A percentile compares a stretch with the other conserved stretches of the same genome.
These are phyloP conservation scores for Camelina neglecta DNA, from an alignment of 345 rosid species.

Conservation along the genomic window DNA sequence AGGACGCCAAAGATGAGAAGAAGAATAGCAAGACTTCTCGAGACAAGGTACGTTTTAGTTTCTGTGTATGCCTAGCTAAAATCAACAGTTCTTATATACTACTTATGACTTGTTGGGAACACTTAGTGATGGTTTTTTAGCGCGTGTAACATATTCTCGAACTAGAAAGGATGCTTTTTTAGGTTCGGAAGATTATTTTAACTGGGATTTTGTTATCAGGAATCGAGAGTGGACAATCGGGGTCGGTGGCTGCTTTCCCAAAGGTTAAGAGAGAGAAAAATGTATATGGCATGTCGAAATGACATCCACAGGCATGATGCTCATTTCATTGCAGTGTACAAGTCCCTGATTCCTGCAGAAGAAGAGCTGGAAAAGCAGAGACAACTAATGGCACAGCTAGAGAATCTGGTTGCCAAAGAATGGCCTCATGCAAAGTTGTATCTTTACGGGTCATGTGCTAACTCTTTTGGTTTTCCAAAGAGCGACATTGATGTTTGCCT, in stretches of 20 bases:
- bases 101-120: conserved; percentile 5
- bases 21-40: conserved; percentile 45
- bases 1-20: conserved; percentile 52
- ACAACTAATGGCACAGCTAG: conserved; percentile 66
- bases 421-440: conserved; percentile 89
- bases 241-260: conserved; percentile 72
- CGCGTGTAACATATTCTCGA: background rate
- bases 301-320: conserved; percentile 66
- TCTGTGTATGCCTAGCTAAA: background rate
- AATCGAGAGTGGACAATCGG: conserved; percentile 75
- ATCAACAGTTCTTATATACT: background rate
- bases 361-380: conserved; percentile 88
- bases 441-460: conserved; percentile 96
- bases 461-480: conserved; percentile 87
- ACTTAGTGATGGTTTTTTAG: background rate
- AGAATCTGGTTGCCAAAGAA: conserved; percentile 73
- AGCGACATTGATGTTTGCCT: conserved; percentile 97
- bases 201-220: conserved; percentile 56
- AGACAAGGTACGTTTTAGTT: conserved; percentile 48
- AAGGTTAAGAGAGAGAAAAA: conserved; percentile 64
- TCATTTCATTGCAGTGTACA: conserved; percentile 67
- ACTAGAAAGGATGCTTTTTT: conserved; percentile 18
- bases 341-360: conserved; percentile 76
- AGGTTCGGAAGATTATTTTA: conserved; percentile 12
- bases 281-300: conserved; percentile 54